These are phyloP conservation scores for Cercospora citrullina DNA, from an alignment of 2,329 filamentous ascomycete genomes.

Conservation along the genomic window DNA sequence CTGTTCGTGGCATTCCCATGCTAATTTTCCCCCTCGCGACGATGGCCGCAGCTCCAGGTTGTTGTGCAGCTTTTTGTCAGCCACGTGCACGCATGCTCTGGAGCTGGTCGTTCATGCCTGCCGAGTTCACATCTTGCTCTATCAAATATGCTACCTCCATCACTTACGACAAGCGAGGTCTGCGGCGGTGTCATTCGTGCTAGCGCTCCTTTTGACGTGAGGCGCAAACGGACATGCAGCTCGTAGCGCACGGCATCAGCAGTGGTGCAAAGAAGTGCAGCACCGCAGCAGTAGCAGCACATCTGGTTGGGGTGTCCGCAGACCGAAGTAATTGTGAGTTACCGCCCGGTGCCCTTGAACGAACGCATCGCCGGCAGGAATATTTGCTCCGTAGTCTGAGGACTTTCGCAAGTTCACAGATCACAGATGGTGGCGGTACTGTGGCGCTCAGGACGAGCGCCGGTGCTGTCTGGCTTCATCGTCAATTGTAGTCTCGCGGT, in stretches of 20 bases:
- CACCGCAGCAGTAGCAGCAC: not conserved
- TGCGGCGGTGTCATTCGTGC: not conserved
- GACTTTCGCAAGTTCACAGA: not conserved
- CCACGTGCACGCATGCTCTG: too few relatives aligned
- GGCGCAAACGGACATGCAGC: not conserved
- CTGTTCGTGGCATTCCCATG: not conserved
- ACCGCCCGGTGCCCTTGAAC: not conserved
- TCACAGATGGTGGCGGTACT: not conserved
- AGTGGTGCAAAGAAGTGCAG: not conserved
- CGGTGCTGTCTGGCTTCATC: not conserved
- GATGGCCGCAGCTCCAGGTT: not conserved
- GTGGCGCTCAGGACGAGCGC: not conserved
- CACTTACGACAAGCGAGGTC: not conserved
- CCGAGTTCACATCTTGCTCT: not conserved
- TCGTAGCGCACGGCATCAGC: not conserved
- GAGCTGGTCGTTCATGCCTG: not conserved
- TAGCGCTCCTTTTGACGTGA: not conserved
- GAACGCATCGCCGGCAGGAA: not conserved
- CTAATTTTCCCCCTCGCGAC: not conserved
- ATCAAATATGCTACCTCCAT: not conserved
- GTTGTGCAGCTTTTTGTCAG: not conserved
- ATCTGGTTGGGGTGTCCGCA: not conserved
- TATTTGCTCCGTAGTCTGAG: not conserved
- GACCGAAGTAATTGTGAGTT: not conserved
- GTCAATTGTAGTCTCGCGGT: not conserved